Base-by-base conservation (phyloP, 2,329 filamentous ascomycete genomes). In the Penicillium sp. region DNA sequence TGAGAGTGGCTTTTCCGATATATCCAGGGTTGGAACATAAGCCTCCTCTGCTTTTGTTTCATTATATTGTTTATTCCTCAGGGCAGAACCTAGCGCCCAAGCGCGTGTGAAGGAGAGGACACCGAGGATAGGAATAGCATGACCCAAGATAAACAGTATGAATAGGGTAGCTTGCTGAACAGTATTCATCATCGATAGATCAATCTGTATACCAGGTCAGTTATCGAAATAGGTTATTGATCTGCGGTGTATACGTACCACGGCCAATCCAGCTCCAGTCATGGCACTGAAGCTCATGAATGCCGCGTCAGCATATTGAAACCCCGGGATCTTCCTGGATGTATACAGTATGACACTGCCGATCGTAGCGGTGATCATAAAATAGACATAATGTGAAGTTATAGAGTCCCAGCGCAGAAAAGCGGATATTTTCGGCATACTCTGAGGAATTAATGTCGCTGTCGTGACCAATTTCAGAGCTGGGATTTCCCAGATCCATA, bases 81-180 rank as follows among this genome's bases (percentile, higher is more conserved):
- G 43, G 4, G 14, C 16, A 8, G 37, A 47, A 4, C 50, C 51
- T 9, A 58, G 27, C 26, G 10, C 6, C 35, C 47, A 53, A n/a
- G 50, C 44, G 13, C 55, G 55, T 21, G 45, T 26, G 2, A 58
- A 54, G 16, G 50, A 50, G n/a, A 54, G 39, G 44, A 55, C 25
- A 14, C 48, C 49, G 9, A 54, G 87, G 1, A 90, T 85, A 67
- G 86, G 85, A 21, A 90, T 84, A 11, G 85, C 80, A 54, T 85
- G 86, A 1, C 89, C 89, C 5, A 88, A 69, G 44, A 90, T 77
- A 58, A 90, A 87, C 39, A 89, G 77, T 4, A 86, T 59, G 66
- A 87, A 89, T 9, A 91, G 77, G 37, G 88, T 75, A 31, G 83
- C 73, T 70, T 91, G 88, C 70, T 91, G 89, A 67, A 86, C 86